phyloP scores from a whole-genome alignment of 2,329 filamentous ascomycete genomes.

The Harringtonia aguacate region DNA sequence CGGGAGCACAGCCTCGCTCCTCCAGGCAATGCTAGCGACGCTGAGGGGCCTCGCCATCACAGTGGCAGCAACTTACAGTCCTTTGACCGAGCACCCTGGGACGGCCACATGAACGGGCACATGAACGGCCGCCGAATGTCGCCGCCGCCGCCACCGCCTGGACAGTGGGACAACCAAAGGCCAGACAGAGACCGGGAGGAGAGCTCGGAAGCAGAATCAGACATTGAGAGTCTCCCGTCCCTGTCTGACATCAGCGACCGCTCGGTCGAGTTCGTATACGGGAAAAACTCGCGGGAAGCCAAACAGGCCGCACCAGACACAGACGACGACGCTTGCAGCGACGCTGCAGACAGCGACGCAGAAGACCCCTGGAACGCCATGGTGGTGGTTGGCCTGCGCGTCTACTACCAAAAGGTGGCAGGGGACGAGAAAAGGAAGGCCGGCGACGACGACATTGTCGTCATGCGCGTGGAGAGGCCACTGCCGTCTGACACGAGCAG shows the following conservation, averaged over 20 bases:
- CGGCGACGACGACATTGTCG: slow-evolving; percentile 12
- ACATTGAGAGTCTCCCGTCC: slow-evolving; percentile 12
- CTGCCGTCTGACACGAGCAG: too few species aligned
- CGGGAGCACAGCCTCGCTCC: too few species aligned
- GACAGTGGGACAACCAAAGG: background rate
- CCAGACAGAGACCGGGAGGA: background rate
- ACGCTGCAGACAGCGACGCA: slow-evolving; percentile 37
- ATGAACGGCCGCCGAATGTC: too few species aligned
- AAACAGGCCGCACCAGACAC: too few species aligned
- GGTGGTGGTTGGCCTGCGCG: slow-evolving; percentile 46
- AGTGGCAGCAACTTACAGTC: too few species aligned
- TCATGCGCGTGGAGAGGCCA: slow-evolving; percentile 17
- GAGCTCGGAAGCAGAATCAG: slow-evolving; percentile 3
- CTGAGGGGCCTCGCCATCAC: too few species aligned
- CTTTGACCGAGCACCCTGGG: too few species aligned
- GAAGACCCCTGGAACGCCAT: slow-evolving; percentile 52
- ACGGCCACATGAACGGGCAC: too few species aligned
- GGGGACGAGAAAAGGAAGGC: slow-evolving; percentile 3
- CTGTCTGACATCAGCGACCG: slow-evolving; percentile 18
- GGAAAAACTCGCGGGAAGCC: background rate
- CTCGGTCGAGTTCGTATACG: slow-evolving; percentile 16
- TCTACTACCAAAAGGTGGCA: slow-evolving; percentile 37
- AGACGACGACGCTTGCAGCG: slow-evolving; percentile 8
- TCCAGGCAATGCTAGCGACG: too few species aligned
- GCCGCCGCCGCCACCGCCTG: slow-evolving; percentile 11